A percentile compares a stretch with the other conserved stretches of the same genome.
These are phyloP conservation scores for Starmera amethionina DNA, from an alignment of 805 yeast species.

Conservation along the genomic window DNA sequence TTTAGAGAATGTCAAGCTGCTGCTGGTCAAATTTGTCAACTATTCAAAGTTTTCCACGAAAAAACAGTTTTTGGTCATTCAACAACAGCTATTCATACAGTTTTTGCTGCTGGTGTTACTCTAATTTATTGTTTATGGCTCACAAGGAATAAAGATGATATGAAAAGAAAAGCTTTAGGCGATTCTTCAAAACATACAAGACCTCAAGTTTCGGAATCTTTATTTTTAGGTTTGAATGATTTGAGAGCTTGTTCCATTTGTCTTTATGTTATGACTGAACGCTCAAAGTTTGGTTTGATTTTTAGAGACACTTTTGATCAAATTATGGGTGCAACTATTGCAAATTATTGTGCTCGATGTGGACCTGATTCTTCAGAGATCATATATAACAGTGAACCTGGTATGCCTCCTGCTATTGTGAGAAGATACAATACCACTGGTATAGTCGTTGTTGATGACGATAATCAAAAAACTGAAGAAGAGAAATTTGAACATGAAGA, in stretches of 20 bases:
- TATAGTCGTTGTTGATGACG: conserved; percentile 5
- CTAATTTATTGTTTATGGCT: conserved; percentile 58
- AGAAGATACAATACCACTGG: conserved; percentile 27
- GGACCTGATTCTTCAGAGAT: conserved; percentile 54
- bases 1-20: conserved; percentile 64
- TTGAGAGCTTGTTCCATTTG: conserved; percentile 56
- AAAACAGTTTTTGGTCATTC: conserved; percentile 55
- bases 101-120: conserved; percentile 62
- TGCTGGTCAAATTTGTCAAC: conserved; percentile 60
- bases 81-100: conserved; percentile 56
- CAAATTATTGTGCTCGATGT: conserved; percentile 51
- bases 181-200: conserved; percentile 52
- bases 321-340: conserved; percentile 53
- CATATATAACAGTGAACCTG: conserved; percentile 33
- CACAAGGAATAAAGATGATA: conserved; percentile 51
- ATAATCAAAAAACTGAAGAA: conserved; percentile 26
- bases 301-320: conserved; percentile 64
- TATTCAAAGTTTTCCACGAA: conserved; percentile 54
- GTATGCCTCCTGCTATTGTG: conserved; percentile 52
- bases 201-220: conserved; percentile 43
- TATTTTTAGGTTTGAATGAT: conserved; percentile 50
- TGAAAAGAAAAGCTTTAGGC: conserved; percentile 42
- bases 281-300: conserved; percentile 50
- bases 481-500: conserved; percentile 39
- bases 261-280: conserved; percentile 55